Percentiles rank a stretch among this genome's conserved stretches.
phyloP scores from a whole-genome alignment of 768 basidiomycete genomes.

The Epithele typhae region DNA sequence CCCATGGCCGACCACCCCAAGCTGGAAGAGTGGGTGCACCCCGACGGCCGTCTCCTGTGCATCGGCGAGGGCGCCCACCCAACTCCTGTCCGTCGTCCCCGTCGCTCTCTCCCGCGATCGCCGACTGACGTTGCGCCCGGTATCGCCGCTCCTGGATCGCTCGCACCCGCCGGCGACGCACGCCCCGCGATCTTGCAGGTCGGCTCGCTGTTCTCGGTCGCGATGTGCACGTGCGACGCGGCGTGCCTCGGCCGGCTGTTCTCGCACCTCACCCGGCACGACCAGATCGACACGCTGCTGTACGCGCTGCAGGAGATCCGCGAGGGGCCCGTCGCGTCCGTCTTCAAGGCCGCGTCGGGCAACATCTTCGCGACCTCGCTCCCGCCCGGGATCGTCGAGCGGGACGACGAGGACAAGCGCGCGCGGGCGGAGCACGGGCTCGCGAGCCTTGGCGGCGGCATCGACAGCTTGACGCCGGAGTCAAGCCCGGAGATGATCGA shows the following conservation, averaged over 20 bases:
- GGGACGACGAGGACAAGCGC: conserved; percentile 1
- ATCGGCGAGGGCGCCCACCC: conserved; percentile 32
- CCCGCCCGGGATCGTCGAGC: conserved; percentile 16
- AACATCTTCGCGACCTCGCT: conserved; percentile 20
- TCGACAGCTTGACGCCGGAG: not conserved
- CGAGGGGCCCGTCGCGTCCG: conserved; percentile 16
- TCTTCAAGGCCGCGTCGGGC: conserved; percentile 13
- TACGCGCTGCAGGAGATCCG: conserved; percentile 24
- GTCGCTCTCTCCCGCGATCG: not conserved
- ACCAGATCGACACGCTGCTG: conserved; percentile 25
- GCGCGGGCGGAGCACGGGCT: conserved; percentile 3
- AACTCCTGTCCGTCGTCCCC: not conserved
- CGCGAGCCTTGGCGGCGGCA: not conserved
- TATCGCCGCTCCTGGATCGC: too few relatives aligned
- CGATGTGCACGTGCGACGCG: conserved; percentile 28
- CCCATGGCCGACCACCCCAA: conserved; percentile 14
- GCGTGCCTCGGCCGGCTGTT: conserved; percentile 31
- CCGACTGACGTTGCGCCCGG: too few relatives aligned
- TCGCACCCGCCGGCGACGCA: too few relatives aligned
- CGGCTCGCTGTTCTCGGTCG: conserved; percentile 12
- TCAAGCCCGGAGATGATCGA: conserved; percentile 7
- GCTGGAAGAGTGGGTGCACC: conserved; percentile 30
- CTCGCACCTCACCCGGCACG: conserved; percentile 21
- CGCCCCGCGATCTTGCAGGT: not conserved
- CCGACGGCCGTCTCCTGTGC: conserved; percentile 19